phyloP scores from a whole-genome alignment of 371 early-diverging fungal species.

The Mortierella sp. region DNA sequence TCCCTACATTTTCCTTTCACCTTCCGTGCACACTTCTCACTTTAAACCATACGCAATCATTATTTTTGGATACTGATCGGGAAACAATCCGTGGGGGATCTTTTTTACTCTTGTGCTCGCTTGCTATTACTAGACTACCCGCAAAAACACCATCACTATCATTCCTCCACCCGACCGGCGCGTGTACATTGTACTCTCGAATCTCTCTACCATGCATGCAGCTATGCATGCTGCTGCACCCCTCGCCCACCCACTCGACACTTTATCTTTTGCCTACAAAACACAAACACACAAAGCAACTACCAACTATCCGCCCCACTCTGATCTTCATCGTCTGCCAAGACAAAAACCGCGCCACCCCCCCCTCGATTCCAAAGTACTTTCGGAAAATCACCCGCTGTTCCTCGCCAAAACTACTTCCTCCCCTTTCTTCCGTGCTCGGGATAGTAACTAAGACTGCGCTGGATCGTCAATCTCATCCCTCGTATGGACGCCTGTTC shows the following conservation, averaged over 20 bases:
- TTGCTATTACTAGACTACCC: too few species aligned
- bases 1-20: not conserved
- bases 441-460: not conserved
- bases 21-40: not conserved
- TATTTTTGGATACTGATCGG: not conserved
- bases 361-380: constrained; percentile 15
- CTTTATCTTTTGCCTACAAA: not conserved
- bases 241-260: too few species aligned
- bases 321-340: constrained; percentile 2
- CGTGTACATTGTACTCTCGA: not conserved
- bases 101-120: not conserved
- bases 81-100: not conserved
- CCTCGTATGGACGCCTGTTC: constrained; percentile 10
- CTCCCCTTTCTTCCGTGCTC: not conserved
- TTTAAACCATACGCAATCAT: not conserved
- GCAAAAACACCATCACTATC: not conserved
- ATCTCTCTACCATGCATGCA: not conserved
- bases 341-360: not conserved
- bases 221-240: not conserved
- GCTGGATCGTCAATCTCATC: constrained; percentile 4
- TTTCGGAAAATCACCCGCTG: not conserved
- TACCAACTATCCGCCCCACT: not conserved
- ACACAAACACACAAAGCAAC: not conserved
- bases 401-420: not conserved
- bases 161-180: too few species aligned